Evolutionary conservation across 352 stramenopile species (phyloP), one percentile per base, ranked within the genome.

Genomic region (Elongisporangium anandrum): DNA sequence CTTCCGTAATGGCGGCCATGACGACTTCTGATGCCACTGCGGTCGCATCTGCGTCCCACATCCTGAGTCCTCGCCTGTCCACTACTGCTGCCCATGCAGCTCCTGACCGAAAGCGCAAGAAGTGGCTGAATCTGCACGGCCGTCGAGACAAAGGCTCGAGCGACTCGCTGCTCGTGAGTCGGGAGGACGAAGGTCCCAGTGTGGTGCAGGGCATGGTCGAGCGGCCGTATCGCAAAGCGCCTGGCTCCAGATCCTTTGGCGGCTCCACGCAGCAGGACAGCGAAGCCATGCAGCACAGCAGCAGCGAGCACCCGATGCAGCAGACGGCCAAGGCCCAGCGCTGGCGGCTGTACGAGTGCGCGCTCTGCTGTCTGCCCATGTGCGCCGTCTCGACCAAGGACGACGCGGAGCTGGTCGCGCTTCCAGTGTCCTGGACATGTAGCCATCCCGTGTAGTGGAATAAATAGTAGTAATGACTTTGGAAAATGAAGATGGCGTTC

Each of bases 271-370:
- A 41, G 29, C 29, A 8, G 29, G 29, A 41, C 29, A 41, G 5
- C 9, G 5, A 41, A 8, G 29, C 29, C 9, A 41, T 41, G 29
- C 29, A 41, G 29, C 29, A 50, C 16, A 64, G 67, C 45, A 76
- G 78, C 50, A 68, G 80, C 15, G 70, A 68, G 19, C 79, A 81
- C 50, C 64, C 57, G 38, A 17, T 55, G 6, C 38, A 54, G 20
- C 16, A 16, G 4, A 26, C 17, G 21, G n/a, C 24, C 52, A 50
- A 23, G 4, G 19, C 10, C 10, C 57, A 53, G 22, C 50, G 34
- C 4, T 78, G 72, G 56, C 62, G 66, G 47, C 52, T 85, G n/a
- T 73, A 69, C 26, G 75, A 81, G 56, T 85, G 75, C 52, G 59
- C 61, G 39, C 51, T 75, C 34, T 85, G 75, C 59, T 60, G 70